Base-by-base conservation (phyloP, 345 rosid genomes). In the Murraya paniculata region DNA sequence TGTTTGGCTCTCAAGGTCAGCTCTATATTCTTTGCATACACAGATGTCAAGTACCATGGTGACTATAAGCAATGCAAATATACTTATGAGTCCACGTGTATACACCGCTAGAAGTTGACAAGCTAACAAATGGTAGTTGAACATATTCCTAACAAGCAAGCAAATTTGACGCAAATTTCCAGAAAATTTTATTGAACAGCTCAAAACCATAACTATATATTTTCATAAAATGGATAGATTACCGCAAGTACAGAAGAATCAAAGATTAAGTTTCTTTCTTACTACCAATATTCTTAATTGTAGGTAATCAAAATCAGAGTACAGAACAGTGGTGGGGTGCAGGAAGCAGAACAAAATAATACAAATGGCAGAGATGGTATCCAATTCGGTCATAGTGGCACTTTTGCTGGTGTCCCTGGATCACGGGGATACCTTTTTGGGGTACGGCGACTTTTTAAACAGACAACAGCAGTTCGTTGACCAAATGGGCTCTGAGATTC, bases 401-500 rank as follows among this genome's bases (percentile, higher is more conserved):
- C 82, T 87, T 91, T 95, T 35, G 91, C 83, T 65, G 96, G 98
- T 77, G 88, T 91, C 82, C 98, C 98, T 80, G 94, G 92, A 78
- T 86, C 87, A 61, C 96, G 94, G 1, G 98, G 96, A 85, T 91
- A 95, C 71, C 86, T 89, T 86, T 74, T 78, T 60, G 94, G 96
- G 1, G 97, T 92, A 9, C 83, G 83, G 45, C 53, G 85, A 81
- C 82, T 84, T 90, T 95, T 93, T 70, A 87, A 78, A 82, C 93
- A 93, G 66, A 92, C 73, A 33, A 93, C 82, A n/a, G 96, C 94
- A 73, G 94, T 95, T 80, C 94, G 75, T 84, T 85, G 94, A 74
- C 98, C 98, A 39, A 82, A 85, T 72, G 94, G 96, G 83, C 98
- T 86, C 75, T 88, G 93, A 61, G 99, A 95, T 84, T 92, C 90